Evolutionary conservation across 345 rosid genomes (phyloP), one percentile per base, ranked within the genome.

Genomic region (Brassica incana): DNA sequence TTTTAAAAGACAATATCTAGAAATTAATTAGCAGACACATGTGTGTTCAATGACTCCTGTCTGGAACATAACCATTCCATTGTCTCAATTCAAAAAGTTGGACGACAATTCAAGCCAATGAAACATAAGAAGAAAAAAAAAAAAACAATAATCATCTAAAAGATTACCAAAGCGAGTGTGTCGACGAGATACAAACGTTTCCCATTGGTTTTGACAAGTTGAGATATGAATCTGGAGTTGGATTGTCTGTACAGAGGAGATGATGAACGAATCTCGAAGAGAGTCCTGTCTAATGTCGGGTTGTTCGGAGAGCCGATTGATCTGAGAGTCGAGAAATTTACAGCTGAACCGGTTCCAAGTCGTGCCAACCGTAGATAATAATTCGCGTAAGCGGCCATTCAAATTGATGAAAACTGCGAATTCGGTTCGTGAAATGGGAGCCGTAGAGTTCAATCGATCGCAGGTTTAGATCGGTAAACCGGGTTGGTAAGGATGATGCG

Each of bases 111-210:
- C 23, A 72, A 65, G 60, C 18, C 69, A 61, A 61, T 32, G 23
- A 65, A 6, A 43, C 12, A 27, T 2, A 2, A 35, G 7, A 35
- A 6, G 7, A n/a, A 11, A 3, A 45, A 4, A 48, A 4, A 35
- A 0, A 10, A 5, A 20, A 10, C 8, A 71, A 56, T 9, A 2
- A 33, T 69, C 8, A 56, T 56, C 11, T 5, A 6, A 15, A 54
- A 32, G 38, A 32, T 32, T 32, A 93, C 98, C 85, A 95, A 81
- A 9, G 94, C 97, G 73, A 91, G 86, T 1, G 99, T 93, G 73
- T 95, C 97, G 29, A 95, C 94, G 43, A 93, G 94, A 83, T 90
- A 89, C 75, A 87, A 85, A 52, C 92, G 89, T 66, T 85, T 91
- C 25, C 90, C 88, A 48, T 86, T 90, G 66, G 97, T 79, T 62